phyloP scores from a whole-genome alignment of 371 early-diverging fungal species.

The Coemansia sp. region DNA sequence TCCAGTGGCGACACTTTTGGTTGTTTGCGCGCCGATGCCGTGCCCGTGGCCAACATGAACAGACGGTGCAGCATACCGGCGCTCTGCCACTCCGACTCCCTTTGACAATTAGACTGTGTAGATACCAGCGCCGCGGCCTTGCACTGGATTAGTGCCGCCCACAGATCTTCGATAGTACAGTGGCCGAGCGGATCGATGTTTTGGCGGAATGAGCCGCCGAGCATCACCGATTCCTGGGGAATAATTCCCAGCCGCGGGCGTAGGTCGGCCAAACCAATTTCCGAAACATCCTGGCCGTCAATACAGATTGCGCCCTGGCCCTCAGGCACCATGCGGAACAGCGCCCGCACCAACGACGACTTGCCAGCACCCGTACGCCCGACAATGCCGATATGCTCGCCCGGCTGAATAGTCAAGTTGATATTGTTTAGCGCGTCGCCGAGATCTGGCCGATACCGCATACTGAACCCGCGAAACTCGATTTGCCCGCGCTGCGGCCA shows the following conservation, averaged over 20 bases:
- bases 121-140: constrained; percentile 14
- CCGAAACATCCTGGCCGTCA: constrained; percentile 56
- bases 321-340: constrained; percentile 21
- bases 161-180: constrained; percentile 55
- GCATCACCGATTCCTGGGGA: constrained; percentile 63
- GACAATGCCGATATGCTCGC: constrained; percentile 30
- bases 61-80: not conserved
- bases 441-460: constrained; percentile 25
- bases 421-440: constrained; percentile 7
- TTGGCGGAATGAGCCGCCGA: constrained; percentile 55
- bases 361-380: constrained; percentile 32
- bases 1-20: not conserved
- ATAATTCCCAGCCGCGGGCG: constrained; percentile 61
- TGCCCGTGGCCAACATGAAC: constrained; percentile 5
- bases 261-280: constrained; percentile 56
- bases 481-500: constrained; percentile 28
- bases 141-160: constrained; percentile 63
- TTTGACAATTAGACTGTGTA: no score
- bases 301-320: constrained; percentile 48
- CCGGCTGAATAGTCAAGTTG: constrained; percentile 6
- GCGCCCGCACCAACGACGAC: constrained; percentile 18
- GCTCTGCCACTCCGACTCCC: not conserved
- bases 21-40: not conserved
- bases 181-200: constrained; percentile 56
- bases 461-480: constrained; percentile 21